Percentiles rank a stretch among this genome's conserved stretches.
Conservation (phyloP, 2,329 filamentous ascomycete genomes). For the Nigrospora sphaerica region DNA sequence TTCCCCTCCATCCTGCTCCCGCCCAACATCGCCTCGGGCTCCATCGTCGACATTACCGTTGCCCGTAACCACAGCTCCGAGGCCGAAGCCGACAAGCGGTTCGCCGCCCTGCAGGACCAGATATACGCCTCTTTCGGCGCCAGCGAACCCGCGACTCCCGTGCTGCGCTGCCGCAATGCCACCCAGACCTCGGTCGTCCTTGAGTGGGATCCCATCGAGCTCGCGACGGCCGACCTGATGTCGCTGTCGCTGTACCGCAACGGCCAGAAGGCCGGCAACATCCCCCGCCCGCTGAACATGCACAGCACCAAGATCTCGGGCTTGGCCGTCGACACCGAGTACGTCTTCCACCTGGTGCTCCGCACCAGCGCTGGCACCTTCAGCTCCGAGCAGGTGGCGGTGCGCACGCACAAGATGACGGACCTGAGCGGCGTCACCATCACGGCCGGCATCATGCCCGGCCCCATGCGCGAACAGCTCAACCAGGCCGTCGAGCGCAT, state of each 20-base stretch:
- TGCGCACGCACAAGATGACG: slow-evolving; percentile 97
- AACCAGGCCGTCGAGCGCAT: slow-evolving; percentile 74
- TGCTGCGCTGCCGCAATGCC: slow-evolving; percentile 88
- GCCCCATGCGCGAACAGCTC: slow-evolving; percentile 64
- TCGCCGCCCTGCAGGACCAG: slow-evolving; percentile 78
- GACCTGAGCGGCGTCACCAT: slow-evolving; percentile 93
- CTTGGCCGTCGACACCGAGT: slow-evolving; percentile 92
- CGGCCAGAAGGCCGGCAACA: slow-evolving; percentile 91
- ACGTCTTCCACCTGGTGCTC: slow-evolving; percentile 85
- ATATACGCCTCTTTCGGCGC: slow-evolving; percentile 85
- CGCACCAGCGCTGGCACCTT: slow-evolving; percentile 86
- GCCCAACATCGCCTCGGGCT: slow-evolving; percentile 88
- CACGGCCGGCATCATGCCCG: slow-evolving; percentile 79
- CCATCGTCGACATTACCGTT: slow-evolving; percentile 96
- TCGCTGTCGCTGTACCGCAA: slow-evolving; percentile 90
- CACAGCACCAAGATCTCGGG: slow-evolving; percentile 95
- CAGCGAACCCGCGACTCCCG: slow-evolving; percentile 65
- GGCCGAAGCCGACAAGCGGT: slow-evolving; percentile 63
- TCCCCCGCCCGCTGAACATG: slow-evolving; percentile 80
- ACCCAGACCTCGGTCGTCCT: slow-evolving; percentile 98
- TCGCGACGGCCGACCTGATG: slow-evolving; percentile 86
- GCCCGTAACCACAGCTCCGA: slow-evolving; percentile 79
- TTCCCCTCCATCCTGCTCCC: slow-evolving; percentile 97
- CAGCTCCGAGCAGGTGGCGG: slow-evolving; percentile 72
- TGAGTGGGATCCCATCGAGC: slow-evolving; percentile 92